Conservation (phyloP, 345 rosid genomes). For the Syzygium aqueum region DNA sequence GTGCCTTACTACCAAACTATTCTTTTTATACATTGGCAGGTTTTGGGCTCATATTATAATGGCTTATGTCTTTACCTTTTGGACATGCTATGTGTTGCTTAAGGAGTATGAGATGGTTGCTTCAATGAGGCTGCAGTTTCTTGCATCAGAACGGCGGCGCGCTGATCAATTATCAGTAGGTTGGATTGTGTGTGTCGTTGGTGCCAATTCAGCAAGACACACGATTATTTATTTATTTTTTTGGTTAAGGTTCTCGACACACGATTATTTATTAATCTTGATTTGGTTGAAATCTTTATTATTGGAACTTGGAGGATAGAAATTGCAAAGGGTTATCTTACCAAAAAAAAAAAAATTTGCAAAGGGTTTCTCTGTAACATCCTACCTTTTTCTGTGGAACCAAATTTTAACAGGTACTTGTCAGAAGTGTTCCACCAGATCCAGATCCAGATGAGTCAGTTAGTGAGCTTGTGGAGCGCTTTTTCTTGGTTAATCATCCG, state of each 20-base stretch:
- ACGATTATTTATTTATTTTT: neutral
- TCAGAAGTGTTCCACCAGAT: conserved; percentile 33
- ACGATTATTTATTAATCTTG: neutral
- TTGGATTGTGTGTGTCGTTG: neutral
- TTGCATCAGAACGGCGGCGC: conserved; percentile 64
- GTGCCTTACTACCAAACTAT: neutral
- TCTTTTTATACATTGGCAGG: conserved; percentile 20
- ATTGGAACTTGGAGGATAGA: neutral
- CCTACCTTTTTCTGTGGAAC: neutral
- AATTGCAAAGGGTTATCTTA: neutral
- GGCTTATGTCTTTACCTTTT: conserved; percentile 75
- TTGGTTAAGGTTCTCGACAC: neutral
- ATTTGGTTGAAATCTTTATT: neutral
- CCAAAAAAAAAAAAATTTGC: too few species aligned
- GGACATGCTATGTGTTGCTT: conserved; percentile 71
- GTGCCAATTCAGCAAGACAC: neutral
- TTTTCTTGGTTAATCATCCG: conserved; percentile 36
- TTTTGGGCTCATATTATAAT: conserved; percentile 67
- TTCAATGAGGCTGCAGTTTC: conserved; percentile 68
- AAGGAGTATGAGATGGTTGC: conserved; percentile 73
- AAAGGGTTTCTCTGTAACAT: neutral
- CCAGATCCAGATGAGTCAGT: conserved; percentile 42
- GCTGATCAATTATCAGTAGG: conserved; percentile 83
- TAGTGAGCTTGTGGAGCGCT: conserved; percentile 37
- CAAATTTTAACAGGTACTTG: conserved; percentile 22